phyloP scores from a whole-genome alignment of 2,329 filamentous ascomycete genomes.

The Apiospora phragmitis region DNA sequence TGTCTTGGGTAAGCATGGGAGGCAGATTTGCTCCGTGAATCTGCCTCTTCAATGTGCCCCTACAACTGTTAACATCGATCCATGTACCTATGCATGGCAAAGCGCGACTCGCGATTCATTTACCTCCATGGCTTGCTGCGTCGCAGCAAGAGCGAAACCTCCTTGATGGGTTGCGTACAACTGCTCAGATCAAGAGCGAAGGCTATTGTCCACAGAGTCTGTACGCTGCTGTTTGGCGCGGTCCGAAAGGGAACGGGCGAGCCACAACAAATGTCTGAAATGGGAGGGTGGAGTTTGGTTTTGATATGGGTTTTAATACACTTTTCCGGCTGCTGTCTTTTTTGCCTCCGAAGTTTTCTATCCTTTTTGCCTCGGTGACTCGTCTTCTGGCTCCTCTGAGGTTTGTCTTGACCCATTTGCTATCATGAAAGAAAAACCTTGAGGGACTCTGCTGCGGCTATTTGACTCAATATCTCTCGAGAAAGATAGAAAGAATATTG shows the following conservation, averaged over 20 bases:
- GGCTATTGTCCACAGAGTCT: background rate
- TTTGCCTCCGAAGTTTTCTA: background rate
- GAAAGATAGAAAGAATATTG: too few relatives aligned
- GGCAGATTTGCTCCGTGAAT: background rate
- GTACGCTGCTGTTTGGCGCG: background rate
- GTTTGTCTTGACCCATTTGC: background rate
- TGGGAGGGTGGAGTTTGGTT: slow-evolving; percentile 11
- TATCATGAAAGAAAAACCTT: background rate
- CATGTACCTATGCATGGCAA: slow-evolving; percentile 5
- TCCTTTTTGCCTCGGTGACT: background rate
- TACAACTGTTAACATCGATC: slow-evolving; percentile 3
- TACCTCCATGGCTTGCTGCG: slow-evolving; percentile 5
- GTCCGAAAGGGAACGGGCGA: background rate
- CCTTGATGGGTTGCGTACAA: background rate
- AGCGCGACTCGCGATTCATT: background rate
- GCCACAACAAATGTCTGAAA: slow-evolving; percentile 5
- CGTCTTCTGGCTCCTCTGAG: background rate
- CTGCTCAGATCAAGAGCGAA: background rate
- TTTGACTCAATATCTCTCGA: background rate
- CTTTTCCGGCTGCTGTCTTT: background rate
- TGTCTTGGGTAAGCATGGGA: background rate
- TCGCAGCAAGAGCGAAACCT: background rate
- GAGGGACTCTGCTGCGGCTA: too few relatives aligned
- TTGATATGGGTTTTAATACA: slow-evolving; percentile 14
- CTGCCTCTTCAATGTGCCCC: background rate